phyloP scores from a whole-genome alignment of 225 moss, liverwort and hornwort species.

The Polytrichum formosum region DNA sequence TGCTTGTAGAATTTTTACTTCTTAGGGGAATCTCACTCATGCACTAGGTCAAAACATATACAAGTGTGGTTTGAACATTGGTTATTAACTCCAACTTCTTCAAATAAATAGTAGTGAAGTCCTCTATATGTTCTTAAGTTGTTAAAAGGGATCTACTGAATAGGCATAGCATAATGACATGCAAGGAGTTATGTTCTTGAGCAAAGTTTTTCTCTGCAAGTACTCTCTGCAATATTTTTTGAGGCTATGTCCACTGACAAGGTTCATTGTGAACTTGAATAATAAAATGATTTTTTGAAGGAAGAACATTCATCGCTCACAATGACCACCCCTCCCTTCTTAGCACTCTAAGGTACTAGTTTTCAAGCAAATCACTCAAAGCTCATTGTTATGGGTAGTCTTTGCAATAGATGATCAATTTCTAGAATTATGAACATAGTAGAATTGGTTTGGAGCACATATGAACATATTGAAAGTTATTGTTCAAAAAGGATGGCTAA shows the following conservation, averaged over 20 bases:
- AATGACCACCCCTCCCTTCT: constrained; percentile 70
- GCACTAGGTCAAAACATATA: not conserved
- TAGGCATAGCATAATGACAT: too few species aligned
- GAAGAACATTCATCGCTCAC: constrained; percentile 72
- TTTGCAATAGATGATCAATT: not conserved
- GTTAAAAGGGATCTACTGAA: not conserved
- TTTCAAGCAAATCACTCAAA: not conserved
- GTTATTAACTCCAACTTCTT: not conserved
- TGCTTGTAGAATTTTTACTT: not conserved
- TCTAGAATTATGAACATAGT: not conserved
- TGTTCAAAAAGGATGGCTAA: not conserved
- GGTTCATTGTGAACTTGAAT: constrained; percentile 50
- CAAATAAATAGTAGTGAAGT: not conserved
- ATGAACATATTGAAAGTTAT: not conserved
- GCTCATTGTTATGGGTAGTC: not conserved
- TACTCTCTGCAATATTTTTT: constrained; percentile 67
- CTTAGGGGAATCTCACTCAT: not conserved
- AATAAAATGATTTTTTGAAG: constrained; percentile 58
- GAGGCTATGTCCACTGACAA: constrained; percentile 74
- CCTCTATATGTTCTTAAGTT: not conserved
- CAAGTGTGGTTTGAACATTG: not conserved
- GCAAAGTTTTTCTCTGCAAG: not conserved
- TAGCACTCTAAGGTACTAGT: constrained; percentile 39
- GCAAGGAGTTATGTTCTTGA: not conserved
- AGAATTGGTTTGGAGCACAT: not conserved